Percentiles rank a stretch among this genome's conserved stretches.
Conservation (phyloP, 768 basidiomycete species). For the Mycena rebaudengoi region DNA sequence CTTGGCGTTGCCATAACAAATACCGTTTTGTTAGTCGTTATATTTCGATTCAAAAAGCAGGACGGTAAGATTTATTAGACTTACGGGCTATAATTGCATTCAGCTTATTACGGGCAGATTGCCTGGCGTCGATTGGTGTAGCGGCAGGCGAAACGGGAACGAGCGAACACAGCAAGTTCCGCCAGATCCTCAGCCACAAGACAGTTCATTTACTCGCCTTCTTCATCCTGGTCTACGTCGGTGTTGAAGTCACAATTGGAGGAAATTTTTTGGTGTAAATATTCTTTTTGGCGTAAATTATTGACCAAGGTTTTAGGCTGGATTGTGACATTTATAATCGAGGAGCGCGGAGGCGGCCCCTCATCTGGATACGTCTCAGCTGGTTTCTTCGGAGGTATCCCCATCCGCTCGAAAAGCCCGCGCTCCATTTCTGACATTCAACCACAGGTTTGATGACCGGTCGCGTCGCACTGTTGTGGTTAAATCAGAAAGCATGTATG, state of each 20-base stretch:
- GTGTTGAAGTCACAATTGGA: slow-evolving; percentile 70
- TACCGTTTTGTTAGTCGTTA: slow-evolving; percentile 53
- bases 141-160: slow-evolving; percentile 44
- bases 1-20: slow-evolving; percentile 71
- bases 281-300: background rate
- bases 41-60: slow-evolving; percentile 77
- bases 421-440: background rate
- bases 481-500: slow-evolving; percentile 56
- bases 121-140: slow-evolving; percentile 63
- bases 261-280: slow-evolving; percentile 35
- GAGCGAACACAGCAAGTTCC: slow-evolving; percentile 49
- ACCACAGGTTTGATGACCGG: slow-evolving; percentile 62
- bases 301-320: slow-evolving; percentile 54
- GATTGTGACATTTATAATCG: slow-evolving; percentile 70
- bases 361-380: slow-evolving; percentile 65
- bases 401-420: no score
- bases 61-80: slow-evolving; percentile 63
- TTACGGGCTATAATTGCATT: background rate
- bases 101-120: slow-evolving; percentile 50
- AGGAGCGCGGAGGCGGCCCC: slow-evolving; percentile 53
- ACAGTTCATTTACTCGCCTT: slow-evolving; percentile 70
- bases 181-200: slow-evolving; percentile 60
- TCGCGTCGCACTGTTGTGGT: slow-evolving; percentile 62
- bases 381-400: slow-evolving; percentile 66
- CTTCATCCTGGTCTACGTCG: slow-evolving; percentile 74